Base-by-base conservation (phyloP, 805 yeast species). In the Suhomyces faveliae region DNA sequence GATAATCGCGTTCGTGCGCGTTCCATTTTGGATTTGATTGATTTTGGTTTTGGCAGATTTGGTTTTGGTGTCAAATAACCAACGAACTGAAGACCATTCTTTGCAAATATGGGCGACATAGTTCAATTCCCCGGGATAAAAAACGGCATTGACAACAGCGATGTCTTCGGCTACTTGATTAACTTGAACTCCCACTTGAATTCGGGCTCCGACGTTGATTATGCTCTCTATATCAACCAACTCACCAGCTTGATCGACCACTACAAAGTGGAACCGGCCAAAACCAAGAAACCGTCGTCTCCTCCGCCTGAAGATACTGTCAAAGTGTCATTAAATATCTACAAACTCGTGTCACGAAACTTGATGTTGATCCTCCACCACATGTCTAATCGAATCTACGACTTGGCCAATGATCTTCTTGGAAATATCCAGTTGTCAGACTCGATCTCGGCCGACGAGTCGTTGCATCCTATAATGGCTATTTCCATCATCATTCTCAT, bases 361-460 rank as follows among this genome's bases (percentile, higher is more conserved):
- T 51, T 67, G 43, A 53, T 60, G 8, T 11, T 59, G 19, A 60
- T 67, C 2, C 59, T 71, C 23, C 55, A 57, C 8, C 58, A 63
- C 10, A 51, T 68, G 9, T 66, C 76, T 2, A 63, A 63, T 25
- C 69, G 68, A 46, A 58, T 64, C 9, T 68, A 67, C 53, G 77
- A 73, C 48, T 57, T 67, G 23, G 68, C 73, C 44, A 71, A 73
- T 50, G 59, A 53, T 13, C 59, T 71, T 15, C 54, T 71, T 44
- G 63, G 62, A 37, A 57, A 63, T 46, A 40, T 71, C 37, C 49
- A 43, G 2, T 48, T 60, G 10, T 56, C 50, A 15, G 61, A 56
- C 5, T n/a, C 38, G 1, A 47, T 20, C 21, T 24, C 27, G 10
- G 6, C 27, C 10, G 57, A 54, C 21, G 55, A 52, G 6, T n/a